These are phyloP conservation scores for Laburnicola sp. DNA, from an alignment of 2,329 filamentous ascomycete species.

Conservation along the genomic window DNA sequence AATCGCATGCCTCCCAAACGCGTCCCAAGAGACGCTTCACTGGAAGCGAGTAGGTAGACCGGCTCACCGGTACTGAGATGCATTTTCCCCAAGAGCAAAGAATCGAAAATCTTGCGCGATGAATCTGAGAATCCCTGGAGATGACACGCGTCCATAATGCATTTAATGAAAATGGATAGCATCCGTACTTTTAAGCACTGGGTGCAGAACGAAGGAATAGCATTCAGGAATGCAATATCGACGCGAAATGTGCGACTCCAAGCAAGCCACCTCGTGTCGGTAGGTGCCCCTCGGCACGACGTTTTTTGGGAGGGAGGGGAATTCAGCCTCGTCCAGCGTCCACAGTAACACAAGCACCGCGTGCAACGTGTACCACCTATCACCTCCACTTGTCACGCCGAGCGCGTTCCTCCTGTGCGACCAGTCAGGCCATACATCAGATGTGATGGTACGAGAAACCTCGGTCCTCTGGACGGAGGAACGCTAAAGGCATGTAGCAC, in stretches of 20 bases:
- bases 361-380: conserved; percentile 8
- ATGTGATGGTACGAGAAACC: conserved; percentile 17
- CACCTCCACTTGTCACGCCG: conserved; percentile 5
- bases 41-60: too few relatives aligned
- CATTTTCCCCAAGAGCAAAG: too few relatives aligned
- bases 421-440: conserved; percentile 16
- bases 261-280: background rate
- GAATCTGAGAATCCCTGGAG: too few relatives aligned
- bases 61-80: too few relatives aligned
- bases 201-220: too few relatives aligned
- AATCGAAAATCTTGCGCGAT: too few relatives aligned
- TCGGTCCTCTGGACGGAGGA: background rate
- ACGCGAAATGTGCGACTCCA: background rate
- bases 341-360: conserved; percentile 12
- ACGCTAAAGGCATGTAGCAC: conserved; percentile 11
- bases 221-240: too few relatives aligned
- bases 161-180: too few relatives aligned
- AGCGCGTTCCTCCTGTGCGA: conserved; percentile 4
- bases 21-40: too few relatives aligned
- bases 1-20: too few relatives aligned
- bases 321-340: conserved; percentile 8
- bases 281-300: background rate
- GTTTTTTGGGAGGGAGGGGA: background rate
- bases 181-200: too few relatives aligned
- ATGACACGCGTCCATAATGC: too few relatives aligned